These are phyloP conservation scores for Apiotrichum mycotoxinovorans DNA, from an alignment of 1,284 basidiomycete genomes.

Conservation along the genomic window DNA sequence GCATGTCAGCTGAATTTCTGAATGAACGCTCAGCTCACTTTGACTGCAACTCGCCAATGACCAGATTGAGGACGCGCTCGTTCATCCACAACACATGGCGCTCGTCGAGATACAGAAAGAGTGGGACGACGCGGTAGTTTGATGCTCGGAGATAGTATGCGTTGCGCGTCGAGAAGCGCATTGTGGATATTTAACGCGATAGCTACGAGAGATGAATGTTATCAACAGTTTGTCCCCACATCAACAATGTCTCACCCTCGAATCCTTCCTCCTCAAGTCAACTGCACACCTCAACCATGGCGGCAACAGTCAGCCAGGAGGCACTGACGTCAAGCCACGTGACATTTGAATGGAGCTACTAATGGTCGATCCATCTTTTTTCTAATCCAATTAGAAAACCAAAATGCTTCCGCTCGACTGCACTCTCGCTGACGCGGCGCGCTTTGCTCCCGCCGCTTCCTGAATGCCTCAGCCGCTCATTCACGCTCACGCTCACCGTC, in stretches of 20 bases:
- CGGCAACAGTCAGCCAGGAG: not conserved
- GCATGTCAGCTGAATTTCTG: not conserved
- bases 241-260: not conserved
- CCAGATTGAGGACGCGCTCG: constrained; percentile 36
- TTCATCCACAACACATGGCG: constrained; percentile 49
- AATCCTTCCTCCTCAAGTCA: not conserved
- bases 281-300: constrained; percentile 2
- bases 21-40: constrained; percentile 20
- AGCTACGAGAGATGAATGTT: not conserved
- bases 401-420: not conserved
- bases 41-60: constrained; percentile 38
- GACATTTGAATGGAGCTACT: not conserved
- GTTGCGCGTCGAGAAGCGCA: constrained; percentile 46
- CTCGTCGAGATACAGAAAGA: constrained; percentile 48
- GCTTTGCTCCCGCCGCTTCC: constrained; percentile 9
- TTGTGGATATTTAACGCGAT: no score
- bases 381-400: not conserved
- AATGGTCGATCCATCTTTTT: not conserved
- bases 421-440: constrained; percentile 21
- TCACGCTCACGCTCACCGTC: not conserved
- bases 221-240: not conserved
- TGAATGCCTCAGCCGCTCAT: not conserved
- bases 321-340: constrained; percentile 15
- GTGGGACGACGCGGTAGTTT: constrained; percentile 43
- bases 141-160: constrained; percentile 44